Conservation (phyloP, 192 early-diverging fungal species). For the Backusella westeae region DNA sequence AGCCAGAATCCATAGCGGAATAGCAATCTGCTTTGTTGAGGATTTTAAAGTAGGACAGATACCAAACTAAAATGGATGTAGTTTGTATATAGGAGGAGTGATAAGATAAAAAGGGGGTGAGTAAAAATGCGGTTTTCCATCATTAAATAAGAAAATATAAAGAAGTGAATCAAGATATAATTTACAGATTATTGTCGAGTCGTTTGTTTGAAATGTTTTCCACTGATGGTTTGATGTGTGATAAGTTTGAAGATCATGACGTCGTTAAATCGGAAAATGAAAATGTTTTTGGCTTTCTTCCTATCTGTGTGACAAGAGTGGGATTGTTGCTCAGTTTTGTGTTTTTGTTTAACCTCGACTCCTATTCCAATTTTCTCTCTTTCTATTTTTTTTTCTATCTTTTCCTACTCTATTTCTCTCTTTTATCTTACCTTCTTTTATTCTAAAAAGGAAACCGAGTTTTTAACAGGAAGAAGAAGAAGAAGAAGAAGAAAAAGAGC, state of each 20-base stretch:
- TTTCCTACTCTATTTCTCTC: background rate
- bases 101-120: background rate
- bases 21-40: background rate
- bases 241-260: background rate
- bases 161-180: too few species aligned
- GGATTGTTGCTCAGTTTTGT: background rate
- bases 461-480: background rate
- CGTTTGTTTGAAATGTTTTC: background rate
- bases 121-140: background rate
- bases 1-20: background rate
- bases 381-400: background rate
- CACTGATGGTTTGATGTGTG: background rate
- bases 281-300: background rate
- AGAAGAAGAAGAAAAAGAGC: background rate
- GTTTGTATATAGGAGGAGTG: background rate
- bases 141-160: background rate
- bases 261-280: background rate
- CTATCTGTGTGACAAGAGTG: background rate
- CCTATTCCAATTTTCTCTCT: background rate
- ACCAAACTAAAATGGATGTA: background rate
- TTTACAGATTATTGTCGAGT: background rate
- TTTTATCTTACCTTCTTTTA: background rate
- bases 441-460: background rate
- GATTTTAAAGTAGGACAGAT: background rate
- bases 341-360: slow-evolving; percentile 7